A percentile compares a stretch with the other conserved stretches of the same genome.
Evolutionary conservation across 108 stramenopile species (phyloP).

Genomic region (Bacterosira constricta): DNA sequence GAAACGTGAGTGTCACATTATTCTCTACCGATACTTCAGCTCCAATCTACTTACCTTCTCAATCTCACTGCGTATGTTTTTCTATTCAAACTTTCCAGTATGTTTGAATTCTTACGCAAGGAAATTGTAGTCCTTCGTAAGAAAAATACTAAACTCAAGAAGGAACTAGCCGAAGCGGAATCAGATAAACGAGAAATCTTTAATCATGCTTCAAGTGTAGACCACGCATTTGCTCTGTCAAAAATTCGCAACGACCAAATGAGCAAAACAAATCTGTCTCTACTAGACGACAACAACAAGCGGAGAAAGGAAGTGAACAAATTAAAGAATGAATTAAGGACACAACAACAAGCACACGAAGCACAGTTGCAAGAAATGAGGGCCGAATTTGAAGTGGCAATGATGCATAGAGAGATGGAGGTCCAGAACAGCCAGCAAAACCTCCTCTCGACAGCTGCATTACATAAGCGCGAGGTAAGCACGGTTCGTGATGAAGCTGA

Average conservation of each 20-base stretch:
- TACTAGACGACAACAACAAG: constrained; percentile 42
- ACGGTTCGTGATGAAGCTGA: constrained; percentile 37
- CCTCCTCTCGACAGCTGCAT: not conserved
- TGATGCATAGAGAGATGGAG: constrained; percentile 35
- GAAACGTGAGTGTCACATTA: constrained; percentile 28
- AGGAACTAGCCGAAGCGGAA: constrained; percentile 43
- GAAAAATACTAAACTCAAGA: constrained; percentile 50
- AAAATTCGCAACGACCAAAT: constrained; percentile 50
- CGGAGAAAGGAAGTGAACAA: constrained; percentile 38
- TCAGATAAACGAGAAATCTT: constrained; percentile 53
- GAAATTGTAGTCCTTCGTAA: constrained; percentile 54
- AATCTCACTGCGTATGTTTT: not conserved
- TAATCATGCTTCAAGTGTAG: constrained; percentile 37
- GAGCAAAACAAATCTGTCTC: constrained; percentile 39
- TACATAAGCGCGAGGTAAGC: constrained; percentile 27
- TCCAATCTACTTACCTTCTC: not conserved
- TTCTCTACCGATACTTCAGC: too few relatives aligned
- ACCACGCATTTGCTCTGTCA: constrained; percentile 44
- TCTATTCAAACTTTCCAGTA: constrained; percentile 6
- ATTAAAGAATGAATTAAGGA: constrained; percentile 48
- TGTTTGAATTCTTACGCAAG: constrained; percentile 61
- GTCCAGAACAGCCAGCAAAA: constrained; percentile 29
- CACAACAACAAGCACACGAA: constrained; percentile 40
- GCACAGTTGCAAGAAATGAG: constrained; percentile 45
- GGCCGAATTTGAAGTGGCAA: constrained; percentile 40